Conservation (phyloP, 2,329 filamentous ascomycete species). For the Ophiostoma angusticollis region DNA sequence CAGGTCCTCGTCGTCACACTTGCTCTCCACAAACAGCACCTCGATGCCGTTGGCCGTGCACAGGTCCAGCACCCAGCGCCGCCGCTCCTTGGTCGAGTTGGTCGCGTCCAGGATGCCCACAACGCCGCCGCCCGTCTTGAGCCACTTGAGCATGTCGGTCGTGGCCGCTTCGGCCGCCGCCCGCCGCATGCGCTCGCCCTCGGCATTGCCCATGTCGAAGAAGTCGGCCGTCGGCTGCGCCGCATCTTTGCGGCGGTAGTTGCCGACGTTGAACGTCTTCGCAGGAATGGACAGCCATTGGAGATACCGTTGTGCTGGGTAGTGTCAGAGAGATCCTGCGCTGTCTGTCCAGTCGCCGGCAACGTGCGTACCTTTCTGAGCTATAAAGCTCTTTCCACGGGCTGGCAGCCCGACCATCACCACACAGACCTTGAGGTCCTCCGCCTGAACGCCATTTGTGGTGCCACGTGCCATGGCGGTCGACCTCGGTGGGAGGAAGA, state of each 20-base stretch:
- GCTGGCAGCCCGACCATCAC: conserved; percentile 98
- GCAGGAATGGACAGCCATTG: conserved; percentile 92
- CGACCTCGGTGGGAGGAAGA: background rate
- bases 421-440: conserved; percentile 93
- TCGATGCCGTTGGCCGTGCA: conserved; percentile 69
- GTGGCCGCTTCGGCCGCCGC: conserved; percentile 88
- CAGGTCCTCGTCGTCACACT: conserved; percentile 87
- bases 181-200: conserved; percentile 78
- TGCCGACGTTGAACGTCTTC: conserved; percentile 94
- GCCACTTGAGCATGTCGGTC: conserved; percentile 90
- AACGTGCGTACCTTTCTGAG: conserved; percentile 72
- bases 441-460: conserved; percentile 68
- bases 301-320: conserved; percentile 74
- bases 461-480: conserved; percentile 34
- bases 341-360: background rate
- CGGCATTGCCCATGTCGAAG: conserved; percentile 80
- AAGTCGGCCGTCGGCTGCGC: conserved; percentile 88
- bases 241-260: conserved; percentile 79
- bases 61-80: conserved; percentile 79
- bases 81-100: conserved; percentile 82
- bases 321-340: background rate
- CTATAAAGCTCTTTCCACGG: conserved; percentile 92
- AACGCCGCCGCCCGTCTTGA: conserved; percentile 65
- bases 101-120: conserved; percentile 95
- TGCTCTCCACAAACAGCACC: conserved; percentile 91